Evolutionary conservation across 2,329 filamentous ascomycete species (phyloP), one percentile per base, ranked within the genome.

Genomic region (Periconia macrospinosa): DNA sequence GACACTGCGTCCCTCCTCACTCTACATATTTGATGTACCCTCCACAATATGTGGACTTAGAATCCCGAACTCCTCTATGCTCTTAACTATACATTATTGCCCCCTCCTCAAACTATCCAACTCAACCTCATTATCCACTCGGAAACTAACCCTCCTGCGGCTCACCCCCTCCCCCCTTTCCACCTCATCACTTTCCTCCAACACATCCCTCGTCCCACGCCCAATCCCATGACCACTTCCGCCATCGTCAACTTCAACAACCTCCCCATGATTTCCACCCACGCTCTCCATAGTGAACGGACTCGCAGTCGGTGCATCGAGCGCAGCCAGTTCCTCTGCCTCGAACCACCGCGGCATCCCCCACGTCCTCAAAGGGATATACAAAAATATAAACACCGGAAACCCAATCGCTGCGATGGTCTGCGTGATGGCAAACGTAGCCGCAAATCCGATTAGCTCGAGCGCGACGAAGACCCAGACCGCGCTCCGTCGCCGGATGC

Each of bases 321-420:
- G 60, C 0, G 83, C 62, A 15, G 72, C 63, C 11, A 85, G 63
- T 60, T 85, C 82, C 17, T 76, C 58, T 6, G 72, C 62, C 0
- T 71, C 74, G 56, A 85, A 84, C 68, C 80, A 81, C 15, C 70
- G 61, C 1, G 83, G 82, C 57, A 85, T 67, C 0, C 80, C 50
- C 50, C 76, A 73, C 55, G 78, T 81, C 2, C 82, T 71, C 30
- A 84, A 60, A 0, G 83, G 83, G 8, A 86, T 84, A 17, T 85
- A 73, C 3, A 79, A 66, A 17, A 83, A 74, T 54, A 86, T 84
- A 48, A 85, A 76, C 14, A 86, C 76, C 0, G 83, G 83, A 56
- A 86, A 86, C 0, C 81, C 81, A 58, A 86, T 83, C 0, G 82
- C 83, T 0, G 80, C 83, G 20, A 85, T 80, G 0, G 83, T 86